Evolutionary conservation across 352 stramenopile genomes (phyloP), one percentile per base, ranked within the genome.

Genomic region (Phytopythium ostracodes): DNA sequence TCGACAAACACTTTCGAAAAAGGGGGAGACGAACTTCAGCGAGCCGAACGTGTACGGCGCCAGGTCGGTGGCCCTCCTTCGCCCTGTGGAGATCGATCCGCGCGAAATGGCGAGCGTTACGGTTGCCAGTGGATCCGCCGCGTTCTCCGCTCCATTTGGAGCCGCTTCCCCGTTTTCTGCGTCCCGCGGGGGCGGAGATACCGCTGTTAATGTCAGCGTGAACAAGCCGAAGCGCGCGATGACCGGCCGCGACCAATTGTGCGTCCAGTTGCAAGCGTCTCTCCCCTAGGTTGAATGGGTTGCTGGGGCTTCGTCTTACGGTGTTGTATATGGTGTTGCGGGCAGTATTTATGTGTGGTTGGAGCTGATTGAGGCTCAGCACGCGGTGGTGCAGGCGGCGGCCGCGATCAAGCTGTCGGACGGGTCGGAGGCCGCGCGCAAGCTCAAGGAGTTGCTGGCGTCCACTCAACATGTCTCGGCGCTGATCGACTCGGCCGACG

Each of bases 281-380:
- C n/a, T n/a, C n/a, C n/a, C 14, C 31, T 57, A 7, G 7, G 25
- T 24, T 9, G 15, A 27, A 14, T 40, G 17, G 14, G 2, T 15
- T 35, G 7, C 12, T 29, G 5, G 15, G 35, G 22, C 22, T 18
- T 15, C 52, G 18, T 63, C 24, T 60, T 2, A 57, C 27, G 24
- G n/a, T 49, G 15, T 42, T 12, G 56, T n/a, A 10, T 35, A 2
- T n/a, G 49, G 49, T 56, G 49, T 5, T 56, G 18, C 40, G 40
- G 2, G 40, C 15, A 52, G 46, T 52, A 31, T 52, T 15, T 54
- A 54, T 9, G 53, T 67, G 40, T 79, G 72, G 72, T n/a, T 76
- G 51, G 35, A 66, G 40, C 66, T 79, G 18, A 74, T 79, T 66
- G 68, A 79, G 59, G 65, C 58, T 5, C 61, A 68, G 29, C 63